phyloP scores from a whole-genome alignment of 2,329 filamentous ascomycete genomes.

The Pestalotiopsis sp. region DNA sequence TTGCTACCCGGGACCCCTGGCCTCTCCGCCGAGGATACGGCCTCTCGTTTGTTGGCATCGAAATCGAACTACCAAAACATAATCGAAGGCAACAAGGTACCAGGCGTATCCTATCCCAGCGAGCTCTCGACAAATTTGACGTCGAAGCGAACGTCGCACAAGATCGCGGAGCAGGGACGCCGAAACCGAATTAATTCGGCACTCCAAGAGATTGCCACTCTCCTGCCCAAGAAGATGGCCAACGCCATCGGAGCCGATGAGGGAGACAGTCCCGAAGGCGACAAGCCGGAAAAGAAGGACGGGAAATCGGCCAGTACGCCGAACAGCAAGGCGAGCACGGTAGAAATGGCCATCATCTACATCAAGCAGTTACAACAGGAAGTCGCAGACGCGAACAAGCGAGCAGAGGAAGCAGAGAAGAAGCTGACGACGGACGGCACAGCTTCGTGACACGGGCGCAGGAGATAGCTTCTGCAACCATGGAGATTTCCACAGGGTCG shows the following conservation, averaged over 20 bases:
- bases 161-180: conserved; percentile 94
- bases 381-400: conserved; percentile 62
- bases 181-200: conserved; percentile 95
- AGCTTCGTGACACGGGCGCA: neutral
- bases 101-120: conserved; percentile 87
- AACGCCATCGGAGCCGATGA: conserved; percentile 46
- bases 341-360: conserved; percentile 96
- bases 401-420: conserved; percentile 67
- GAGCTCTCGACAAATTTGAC: conserved; percentile 91
- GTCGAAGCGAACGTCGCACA: conserved; percentile 95
- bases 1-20: conserved; percentile 67
- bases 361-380: conserved; percentile 84
- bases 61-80: conserved; percentile 99
- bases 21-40: conserved; percentile 58
- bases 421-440: conserved; percentile 42
- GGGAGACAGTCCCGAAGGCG: conserved; percentile 49
- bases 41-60: conserved; percentile 78
- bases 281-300: conserved; percentile 42
- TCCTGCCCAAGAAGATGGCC: conserved; percentile 67
- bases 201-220: conserved; percentile 83
- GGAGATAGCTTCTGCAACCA: neutral
- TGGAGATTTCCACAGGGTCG: neutral
- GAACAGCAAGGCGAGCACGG: conserved; percentile 93
- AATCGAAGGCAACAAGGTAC: conserved; percentile 86
- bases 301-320: conserved; percentile 52